phyloP scores from a whole-genome alignment of 441 rosid species.

The Populus tomentosa region DNA sequence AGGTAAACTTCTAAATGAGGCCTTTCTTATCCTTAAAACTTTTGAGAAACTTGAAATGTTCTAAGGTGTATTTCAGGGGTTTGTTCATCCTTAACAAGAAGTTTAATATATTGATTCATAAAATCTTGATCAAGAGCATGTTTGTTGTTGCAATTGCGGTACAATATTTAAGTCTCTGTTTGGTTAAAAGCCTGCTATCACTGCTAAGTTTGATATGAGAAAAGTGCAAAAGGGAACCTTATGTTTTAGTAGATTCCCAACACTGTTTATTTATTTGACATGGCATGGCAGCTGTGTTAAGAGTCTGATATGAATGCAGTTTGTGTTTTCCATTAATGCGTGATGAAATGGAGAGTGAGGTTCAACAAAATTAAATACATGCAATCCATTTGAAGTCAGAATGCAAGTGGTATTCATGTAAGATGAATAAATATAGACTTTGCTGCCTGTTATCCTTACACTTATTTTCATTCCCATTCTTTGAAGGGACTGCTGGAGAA shows the following conservation, averaged over 20 bases:
- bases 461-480: constrained; percentile 1
- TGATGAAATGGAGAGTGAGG: no score
- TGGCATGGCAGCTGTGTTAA: no score
- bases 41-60: constrained; percentile 1
- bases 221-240: no score
- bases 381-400: no score
- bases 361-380: neutral
- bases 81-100: neutral
- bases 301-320: no score
- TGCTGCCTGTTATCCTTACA: neutral
- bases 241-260: no score
- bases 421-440: neutral
- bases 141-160: no score
- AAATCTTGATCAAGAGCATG: no score
- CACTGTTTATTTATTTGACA: no score
- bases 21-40: neutral
- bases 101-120: no score
- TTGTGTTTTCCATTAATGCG: no score
- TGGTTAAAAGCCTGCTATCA: neutral
- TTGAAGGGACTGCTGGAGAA: constrained; percentile 72
- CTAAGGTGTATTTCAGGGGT: neutral
- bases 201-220: neutral
- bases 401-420: neutral
- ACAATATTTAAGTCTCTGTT: neutral
- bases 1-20: constrained; percentile 35